phyloP scores from a whole-genome alignment of 805 yeast genomes.

The Starmera pachycereana region DNA sequence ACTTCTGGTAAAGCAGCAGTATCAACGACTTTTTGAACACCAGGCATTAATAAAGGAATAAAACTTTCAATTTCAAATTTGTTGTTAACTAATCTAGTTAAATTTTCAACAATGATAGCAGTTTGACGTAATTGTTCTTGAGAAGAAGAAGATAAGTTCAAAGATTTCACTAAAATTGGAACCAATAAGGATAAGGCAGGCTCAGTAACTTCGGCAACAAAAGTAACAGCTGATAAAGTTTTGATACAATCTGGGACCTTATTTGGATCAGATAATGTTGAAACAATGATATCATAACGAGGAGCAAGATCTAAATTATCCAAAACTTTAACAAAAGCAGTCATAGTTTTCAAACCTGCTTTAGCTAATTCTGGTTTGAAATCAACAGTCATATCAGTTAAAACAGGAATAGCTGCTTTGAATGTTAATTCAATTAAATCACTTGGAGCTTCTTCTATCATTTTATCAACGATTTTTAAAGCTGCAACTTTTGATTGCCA shows the following conservation, averaged over 20 bases:
- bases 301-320: constrained; percentile 90
- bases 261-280: constrained; percentile 82
- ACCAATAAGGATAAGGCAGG: constrained; percentile 85
- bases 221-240: constrained; percentile 85
- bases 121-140: constrained; percentile 97
- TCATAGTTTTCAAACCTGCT: constrained; percentile 65
- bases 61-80: constrained; percentile 82
- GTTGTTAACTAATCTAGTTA: constrained; percentile 91
- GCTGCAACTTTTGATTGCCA: constrained; percentile 89
- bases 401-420: constrained; percentile 67
- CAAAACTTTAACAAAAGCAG: constrained; percentile 64
- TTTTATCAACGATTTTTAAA: constrained; percentile 58
- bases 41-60: constrained; percentile 85
- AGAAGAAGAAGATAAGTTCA: constrained; percentile 72
- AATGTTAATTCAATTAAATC: constrained; percentile 81
- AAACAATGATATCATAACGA: constrained; percentile 74
- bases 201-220: constrained; percentile 97
- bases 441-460: constrained; percentile 70
- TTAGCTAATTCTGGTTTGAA: constrained; percentile 93
- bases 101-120: constrained; percentile 89
- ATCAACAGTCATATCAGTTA: constrained; percentile 87
- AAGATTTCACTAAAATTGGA: constrained; percentile 85
- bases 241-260: constrained; percentile 85
- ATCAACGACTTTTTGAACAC: constrained; percentile 76
- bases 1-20: constrained; percentile 96